Base-by-base conservation (phyloP, 129 eudicot genomes). In the Chrysanthemum makinoi region DNA sequence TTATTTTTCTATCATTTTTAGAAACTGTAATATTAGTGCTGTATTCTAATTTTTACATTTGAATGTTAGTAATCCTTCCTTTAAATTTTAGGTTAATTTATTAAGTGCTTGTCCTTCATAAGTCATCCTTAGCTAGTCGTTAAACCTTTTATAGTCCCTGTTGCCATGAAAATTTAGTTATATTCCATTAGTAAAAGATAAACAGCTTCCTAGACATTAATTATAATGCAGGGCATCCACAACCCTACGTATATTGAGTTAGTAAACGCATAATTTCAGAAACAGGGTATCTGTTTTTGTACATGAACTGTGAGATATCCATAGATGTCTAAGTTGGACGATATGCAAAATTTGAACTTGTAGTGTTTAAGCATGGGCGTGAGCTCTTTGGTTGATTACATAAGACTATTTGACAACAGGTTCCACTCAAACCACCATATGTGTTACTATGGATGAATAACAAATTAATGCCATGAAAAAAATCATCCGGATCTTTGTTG, bases 41-140 rank as follows among this genome's bases (percentile, higher is more conserved):
- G 76, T 22, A 22, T 22, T 22, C 24, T 72, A 59, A 44, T 49
- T 75, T 58, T 66, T 47, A 46, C 51, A 11, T 44, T 47, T 66
- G 26, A 47, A 44, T 18, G 28, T 22, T 57, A 56, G 62, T 51
- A 11, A 30, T 16, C 12, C 28, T 18, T 24, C n/a, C n/a, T n/a
- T n/a, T n/a, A n/a, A n/a, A n/a, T n/a, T n/a, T n/a, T n/a, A n/a
- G n/a, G n/a, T n/a, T n/a, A n/a, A n/a, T n/a, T n/a, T n/a, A n/a
- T n/a, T n/a, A n/a, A n/a, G n/a, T n/a, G n/a, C n/a, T n/a, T n/a
- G n/a, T n/a, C n/a, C n/a, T n/a, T n/a, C n/a, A n/a, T n/a, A n/a
- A n/a, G n/a, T n/a, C n/a, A n/a, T n/a, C n/a, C n/a, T n/a, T n/a
- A n/a, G n/a, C n/a, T n/a, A n/a, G n/a, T n/a, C n/a, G n/a, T n/a